Evolutionary conservation across 1,284 basidiomycete genomes (phyloP), one percentile per base, ranked within the genome.

Genomic region (Austropuccinia psidii): DNA sequence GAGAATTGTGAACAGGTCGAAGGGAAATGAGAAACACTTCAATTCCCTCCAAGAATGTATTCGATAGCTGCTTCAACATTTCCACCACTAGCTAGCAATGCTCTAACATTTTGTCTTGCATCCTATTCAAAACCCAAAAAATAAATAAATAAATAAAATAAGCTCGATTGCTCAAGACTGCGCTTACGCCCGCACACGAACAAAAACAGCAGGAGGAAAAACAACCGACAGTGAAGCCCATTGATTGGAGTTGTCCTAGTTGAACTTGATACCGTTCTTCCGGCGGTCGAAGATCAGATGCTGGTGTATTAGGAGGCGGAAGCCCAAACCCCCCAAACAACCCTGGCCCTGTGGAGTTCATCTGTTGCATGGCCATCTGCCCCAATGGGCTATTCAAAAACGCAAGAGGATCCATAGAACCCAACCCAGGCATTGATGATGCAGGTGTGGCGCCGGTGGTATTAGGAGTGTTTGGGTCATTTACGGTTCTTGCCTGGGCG

Each of bases 241-340:
- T 72, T 8, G 41, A 57, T 43, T 72, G 69, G n/a, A 72, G 27
- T 54, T 72, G 69, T 41, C 57, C 55, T 4, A 93, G 83, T 80
- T 93, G 90, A 15, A 89, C 87, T 78, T 93, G 89, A 84, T 90
- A 95, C 67, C 91, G 84, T 82, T 93, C 92, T 80, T 94, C 92
- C 3, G 91, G 87, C 13, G 89, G 85, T 77, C 90, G 83, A 2
- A 86, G 83, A 79, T 93, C 90, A 0, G 86, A 82, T 3, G 88
- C 85, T 0, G 84, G 80, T 6, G 84, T 79, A 31, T 72, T 41
- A 24, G 74, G 70, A n/a, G 77, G 75, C 9, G 76, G 66, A n/a
- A 74, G 74, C 21, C 76, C 75, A 33, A 70, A 74, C 11, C 75
- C 37, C 83, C 81, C n/a, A 78, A 77, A 35, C 77, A 21, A 74